phyloP scores from a whole-genome alignment of 2,329 filamentous ascomycete species.

The Cordyceps javanica region DNA sequence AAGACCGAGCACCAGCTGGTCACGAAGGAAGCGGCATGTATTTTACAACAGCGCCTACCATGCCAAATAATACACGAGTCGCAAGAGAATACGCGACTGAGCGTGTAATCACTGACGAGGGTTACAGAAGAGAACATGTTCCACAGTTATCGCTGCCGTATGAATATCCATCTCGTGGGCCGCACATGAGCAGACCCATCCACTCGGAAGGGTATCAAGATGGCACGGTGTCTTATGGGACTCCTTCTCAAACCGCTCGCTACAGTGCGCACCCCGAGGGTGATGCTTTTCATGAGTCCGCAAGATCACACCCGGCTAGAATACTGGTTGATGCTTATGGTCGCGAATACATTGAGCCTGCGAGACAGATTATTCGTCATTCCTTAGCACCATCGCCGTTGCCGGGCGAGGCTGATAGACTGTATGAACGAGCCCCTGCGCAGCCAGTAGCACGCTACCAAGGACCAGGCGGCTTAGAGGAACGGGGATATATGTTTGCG shows the following conservation, averaged over 20 bases:
- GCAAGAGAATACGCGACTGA: slow-evolving; percentile 3
- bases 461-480: slow-evolving; percentile 40
- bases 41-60: neutral
- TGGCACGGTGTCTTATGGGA: slow-evolving; percentile 37
- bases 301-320: slow-evolving; percentile 50
- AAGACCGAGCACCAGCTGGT: neutral
- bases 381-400: slow-evolving; percentile 45
- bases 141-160: slow-evolving; percentile 25
- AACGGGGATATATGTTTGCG: slow-evolving; percentile 44
- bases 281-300: slow-evolving; percentile 46
- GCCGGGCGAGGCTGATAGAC: slow-evolving; percentile 45
- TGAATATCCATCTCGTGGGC: slow-evolving; percentile 32
- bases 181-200: slow-evolving; percentile 32
- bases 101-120: slow-evolving; percentile 20
- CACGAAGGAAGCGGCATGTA: neutral
- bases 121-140: slow-evolving; percentile 28
- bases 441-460: slow-evolving; percentile 47
- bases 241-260: slow-evolving; percentile 36
- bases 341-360: slow-evolving; percentile 64
- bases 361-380: slow-evolving; percentile 39
- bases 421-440: slow-evolving; percentile 59
- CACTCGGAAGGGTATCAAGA: slow-evolving; percentile 36
- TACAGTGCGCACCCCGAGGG: slow-evolving; percentile 43
- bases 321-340: slow-evolving; percentile 80
- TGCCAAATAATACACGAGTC: neutral